phyloP scores from a whole-genome alignment of 164 flowering plant genomes.

The Liquidambar formosana region DNA sequence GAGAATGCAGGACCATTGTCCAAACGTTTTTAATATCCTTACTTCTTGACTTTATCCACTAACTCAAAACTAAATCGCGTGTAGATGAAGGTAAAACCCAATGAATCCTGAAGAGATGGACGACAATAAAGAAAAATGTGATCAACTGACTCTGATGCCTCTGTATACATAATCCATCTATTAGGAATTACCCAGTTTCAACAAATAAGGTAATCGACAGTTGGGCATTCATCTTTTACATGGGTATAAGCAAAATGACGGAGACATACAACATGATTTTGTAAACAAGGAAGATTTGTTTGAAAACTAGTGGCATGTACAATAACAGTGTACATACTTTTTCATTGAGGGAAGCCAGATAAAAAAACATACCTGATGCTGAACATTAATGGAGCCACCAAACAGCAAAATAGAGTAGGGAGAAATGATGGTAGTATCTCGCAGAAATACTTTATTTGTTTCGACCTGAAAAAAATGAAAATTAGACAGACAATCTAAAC shows the following conservation, averaged over 20 bases:
- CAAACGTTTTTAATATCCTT: no score
- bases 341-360: not conserved
- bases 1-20: no score
- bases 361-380: constrained; percentile 67
- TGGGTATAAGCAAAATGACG: no score
- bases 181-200: not conserved
- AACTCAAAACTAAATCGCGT: no score
- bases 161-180: no score
- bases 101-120: no score
- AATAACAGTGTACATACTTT: not conserved
- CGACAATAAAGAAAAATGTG: no score
- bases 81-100: no score
- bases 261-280: not conserved
- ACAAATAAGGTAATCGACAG: not conserved
- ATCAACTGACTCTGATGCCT: no score
- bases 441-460: constrained; percentile 75
- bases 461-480: constrained; percentile 62
- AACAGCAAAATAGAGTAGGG: constrained; percentile 84
- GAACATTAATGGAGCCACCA: constrained; percentile 82
- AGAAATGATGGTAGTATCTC: constrained; percentile 85
- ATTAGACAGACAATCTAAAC: not conserved
- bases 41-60: no score
- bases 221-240: not conserved
- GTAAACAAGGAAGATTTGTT: no score
- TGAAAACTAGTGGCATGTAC: not conserved